A percentile compares a stretch with the other conserved stretches of the same genome.
phyloP scores from a whole-genome alignment of 306 rosid genomes.

The Vicia faba region DNA sequence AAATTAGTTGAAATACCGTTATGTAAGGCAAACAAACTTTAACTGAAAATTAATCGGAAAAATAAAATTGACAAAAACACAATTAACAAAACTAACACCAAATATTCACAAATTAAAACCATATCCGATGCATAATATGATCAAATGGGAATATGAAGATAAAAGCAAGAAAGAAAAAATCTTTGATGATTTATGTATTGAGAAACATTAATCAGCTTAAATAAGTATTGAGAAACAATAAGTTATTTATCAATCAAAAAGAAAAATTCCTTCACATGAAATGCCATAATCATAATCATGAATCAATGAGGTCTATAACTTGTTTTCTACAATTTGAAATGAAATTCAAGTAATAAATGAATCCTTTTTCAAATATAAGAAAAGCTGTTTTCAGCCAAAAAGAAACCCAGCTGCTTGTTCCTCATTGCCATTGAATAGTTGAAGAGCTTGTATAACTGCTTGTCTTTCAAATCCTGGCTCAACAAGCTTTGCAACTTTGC shows the following conservation, averaged over 20 bases:
- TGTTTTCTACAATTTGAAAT: conserved; percentile 31
- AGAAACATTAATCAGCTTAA: neutral
- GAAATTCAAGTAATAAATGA: conserved; percentile 27
- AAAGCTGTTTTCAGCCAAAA: conserved; percentile 40
- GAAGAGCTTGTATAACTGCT: conserved; percentile 81
- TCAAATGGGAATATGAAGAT: too few species aligned
- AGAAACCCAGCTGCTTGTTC: conserved; percentile 55
- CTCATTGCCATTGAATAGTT: conserved; percentile 63
- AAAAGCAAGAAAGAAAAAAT: too few species aligned
- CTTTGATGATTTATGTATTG: too few species aligned
- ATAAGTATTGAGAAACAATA: conserved; percentile 4
- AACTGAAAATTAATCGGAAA: too few species aligned
- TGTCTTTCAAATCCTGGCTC: conserved; percentile 90
- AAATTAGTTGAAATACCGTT: too few species aligned
- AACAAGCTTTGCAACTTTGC: conserved; percentile 85
- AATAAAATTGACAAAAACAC: too few species aligned
- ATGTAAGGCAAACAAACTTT: too few species aligned
- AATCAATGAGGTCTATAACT: conserved; percentile 13
- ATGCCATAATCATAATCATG: neutral
- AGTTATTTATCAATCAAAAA: conserved; percentile 31
- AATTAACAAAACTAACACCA: too few species aligned
- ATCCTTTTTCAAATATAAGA: conserved; percentile 41
- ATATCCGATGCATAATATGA: too few species aligned
- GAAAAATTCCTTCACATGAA: conserved; percentile 28
- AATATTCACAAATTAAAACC: too few species aligned